A percentile compares a stretch with the other conserved stretches of the same genome.
These are phyloP conservation scores for Metschnikowia amazonensis DNA, from an alignment of 805 yeast species.

Conservation along the genomic window DNA sequence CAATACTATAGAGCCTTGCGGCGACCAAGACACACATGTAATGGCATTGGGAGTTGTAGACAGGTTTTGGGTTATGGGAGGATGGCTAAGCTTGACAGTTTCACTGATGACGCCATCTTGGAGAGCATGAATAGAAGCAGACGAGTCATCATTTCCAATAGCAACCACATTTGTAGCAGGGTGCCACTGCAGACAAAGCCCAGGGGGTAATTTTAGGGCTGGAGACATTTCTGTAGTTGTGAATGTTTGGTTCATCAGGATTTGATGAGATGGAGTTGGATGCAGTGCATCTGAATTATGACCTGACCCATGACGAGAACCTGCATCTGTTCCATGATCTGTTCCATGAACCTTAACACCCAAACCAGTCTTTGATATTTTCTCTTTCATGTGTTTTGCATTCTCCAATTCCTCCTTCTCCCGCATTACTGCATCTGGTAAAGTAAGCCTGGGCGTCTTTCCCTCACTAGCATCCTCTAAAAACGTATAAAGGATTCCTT, in stretches of 20 bases:
- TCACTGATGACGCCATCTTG: conserved; percentile 26
- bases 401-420: conserved; percentile 35
- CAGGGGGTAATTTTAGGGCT: conserved; percentile 35
- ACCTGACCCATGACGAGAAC: too few species aligned
- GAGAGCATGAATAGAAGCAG: conserved; percentile 44
- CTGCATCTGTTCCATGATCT: too few species aligned
- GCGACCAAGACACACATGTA: conserved; percentile 56
- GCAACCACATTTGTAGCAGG: conserved; percentile 50
- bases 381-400: too few species aligned
- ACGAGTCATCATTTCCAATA: conserved; percentile 49
- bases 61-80: conserved; percentile 24
- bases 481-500: conserved; percentile 76
- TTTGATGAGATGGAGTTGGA: neutral
- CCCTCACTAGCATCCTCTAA: conserved; percentile 53
- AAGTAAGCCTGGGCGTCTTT: conserved; percentile 14
- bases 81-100: conserved; percentile 32
- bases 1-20: conserved; percentile 55
- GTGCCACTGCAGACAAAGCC: conserved; percentile 53
- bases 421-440: conserved; percentile 52
- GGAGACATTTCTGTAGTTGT: conserved; percentile 39
- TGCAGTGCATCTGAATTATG: too few species aligned
- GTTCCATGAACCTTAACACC: too few species aligned
- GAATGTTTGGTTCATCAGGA: conserved; percentile 5
- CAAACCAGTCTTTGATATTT: too few species aligned
- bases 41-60: conserved; percentile 23